Evolutionary conservation across 371 early-diverging fungal species (phyloP), one percentile per base, ranked within the genome.

Genomic region (Apophysomyces elegans): DNA sequence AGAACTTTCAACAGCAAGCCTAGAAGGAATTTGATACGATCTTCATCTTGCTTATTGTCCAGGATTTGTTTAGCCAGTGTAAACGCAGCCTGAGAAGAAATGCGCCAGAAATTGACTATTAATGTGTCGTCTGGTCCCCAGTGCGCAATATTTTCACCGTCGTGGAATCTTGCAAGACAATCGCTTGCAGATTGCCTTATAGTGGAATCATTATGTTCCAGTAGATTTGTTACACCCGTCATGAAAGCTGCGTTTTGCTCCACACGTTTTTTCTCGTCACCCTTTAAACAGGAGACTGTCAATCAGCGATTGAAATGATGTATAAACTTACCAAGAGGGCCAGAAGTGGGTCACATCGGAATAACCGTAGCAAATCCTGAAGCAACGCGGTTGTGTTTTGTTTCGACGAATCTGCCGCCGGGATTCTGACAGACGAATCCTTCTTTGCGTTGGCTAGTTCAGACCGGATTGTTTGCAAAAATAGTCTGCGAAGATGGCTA

Each of bases 141-240:
- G 50, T 77, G 69, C 21, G 72, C 70, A 61, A 90, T 86, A 37
- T 76, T 76, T 4, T 70, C 61, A 4, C 81, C 69, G 14, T 81
- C 74, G 59, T 88, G 85, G n/a, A 90, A 70, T 61, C 83, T 79
- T 9, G 84, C 77, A 35, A 94, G 72, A 32, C 88, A 84, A 46
- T 90, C 88, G 0, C 83, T 85, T 0, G 92, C 91, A 12, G 76
- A 77, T 5, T 75, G 74, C 7, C 92, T 82, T 37, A 94, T 87
- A 11, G 73, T 68, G 14, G 77, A 70, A 56, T 84, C 81, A 0
- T 69, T 64, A 63, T 92, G 88, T 37, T 83, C 77, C 37, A 91
- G 64, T 59, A 90, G 85, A 32, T 73, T 66, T 9, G 85, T 72
- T 37, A 92, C 77, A 7, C 85, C 81, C 36, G 72, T 74, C 65